Percentiles rank a stretch among this genome's conserved stretches.
Evolutionary conservation across 495 filamentous ascomycete species (phyloP).

Genomic region (Lophiostoma macrostomum): DNA sequence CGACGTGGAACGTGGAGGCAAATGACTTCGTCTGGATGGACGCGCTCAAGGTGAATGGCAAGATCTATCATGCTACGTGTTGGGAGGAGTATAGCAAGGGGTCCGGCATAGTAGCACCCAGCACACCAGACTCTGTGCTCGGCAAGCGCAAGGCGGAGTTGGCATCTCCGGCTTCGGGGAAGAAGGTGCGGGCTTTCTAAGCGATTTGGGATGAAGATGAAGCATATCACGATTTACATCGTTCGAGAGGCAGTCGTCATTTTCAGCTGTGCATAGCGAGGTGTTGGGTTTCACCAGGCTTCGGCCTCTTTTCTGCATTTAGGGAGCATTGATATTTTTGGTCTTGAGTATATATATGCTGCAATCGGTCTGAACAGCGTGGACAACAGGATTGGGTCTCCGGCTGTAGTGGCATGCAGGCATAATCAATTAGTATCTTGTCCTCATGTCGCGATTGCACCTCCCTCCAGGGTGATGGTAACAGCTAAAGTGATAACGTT

Average conservation of each 20-base stretch:
- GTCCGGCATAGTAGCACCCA: conserved; percentile 29
- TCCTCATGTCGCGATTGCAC: no score
- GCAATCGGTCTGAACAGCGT: no score
- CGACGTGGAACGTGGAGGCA: conserved; percentile 82
- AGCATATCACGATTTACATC: no score
- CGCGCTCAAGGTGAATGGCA: conserved; percentile 69
- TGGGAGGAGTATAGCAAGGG: conserved; percentile 77
- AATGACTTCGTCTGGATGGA: conserved; percentile 98
- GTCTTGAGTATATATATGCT: no score
- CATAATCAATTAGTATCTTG: no score
- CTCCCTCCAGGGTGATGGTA: no score
- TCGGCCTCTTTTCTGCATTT: neutral
- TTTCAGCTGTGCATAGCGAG: conserved; percentile 19
- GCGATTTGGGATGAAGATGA: conserved; percentile 1
- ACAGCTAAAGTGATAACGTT: no score
- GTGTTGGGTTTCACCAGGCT: neutral
- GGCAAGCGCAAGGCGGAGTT: conserved; percentile 44
- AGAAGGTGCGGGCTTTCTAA: conserved; percentile 25
- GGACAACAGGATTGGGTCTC: no score
- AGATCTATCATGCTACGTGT: conserved; percentile 85
- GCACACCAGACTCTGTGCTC: conserved; percentile 39
- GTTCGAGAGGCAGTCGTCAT: no score
- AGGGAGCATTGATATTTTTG: neutral
- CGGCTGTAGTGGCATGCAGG: no score
- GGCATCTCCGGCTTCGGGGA: conserved; percentile 14